Base-by-base conservation (phyloP, 2,329 filamentous ascomycete species). In the Thermoascus crustaceus region DNA sequence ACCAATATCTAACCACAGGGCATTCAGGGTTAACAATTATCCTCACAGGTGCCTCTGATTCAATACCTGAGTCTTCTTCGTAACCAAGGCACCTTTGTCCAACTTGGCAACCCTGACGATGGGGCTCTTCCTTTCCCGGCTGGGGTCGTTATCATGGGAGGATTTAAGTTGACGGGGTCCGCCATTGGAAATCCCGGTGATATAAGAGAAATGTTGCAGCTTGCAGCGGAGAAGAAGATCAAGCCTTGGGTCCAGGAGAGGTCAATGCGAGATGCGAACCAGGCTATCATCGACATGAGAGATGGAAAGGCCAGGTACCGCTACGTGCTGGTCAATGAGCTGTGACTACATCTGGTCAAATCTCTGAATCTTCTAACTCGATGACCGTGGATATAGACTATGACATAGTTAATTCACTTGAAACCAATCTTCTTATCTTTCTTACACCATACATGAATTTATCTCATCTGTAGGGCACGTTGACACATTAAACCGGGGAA, bases 51-150 rank as follows among this genome's bases (percentile, higher is more conserved):
- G 74, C 76, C 76, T 2, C 52, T 81, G 11, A 54, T 57, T 34
- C 58, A 71, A 25, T 82, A 80, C 54, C 64, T 83, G 23, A 42
- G 54, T 14, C 67, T 83, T 2, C 62, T 81, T 18, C 60, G 67
- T 25, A 58, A 63, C 6, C 66, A 72, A 23, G 76, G 78, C n/a
- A 65, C 64, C 8, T 72, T 80, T 39, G 67, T 79, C 34, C 73
- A 80, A 52, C 67, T 83, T 32, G 78, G 76, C 35, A 68, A 69
- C 0, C 78, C 78, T 1, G 78, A 82, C 42, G 69, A 68, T 30
- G 45, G 45, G 9, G 32, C 51, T 7, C 72, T 71, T 7, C 55
- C 57, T 0, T 68, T 80, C 46, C 66, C 61, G 38, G 69, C 70
- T 6, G 73, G 73, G 46, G 55, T 66, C 1, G 57, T 82, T 31